Evolutionary conservation across 2,329 filamentous ascomycete species (phyloP).

Genomic region (Pestalotiopsis sp.): DNA sequence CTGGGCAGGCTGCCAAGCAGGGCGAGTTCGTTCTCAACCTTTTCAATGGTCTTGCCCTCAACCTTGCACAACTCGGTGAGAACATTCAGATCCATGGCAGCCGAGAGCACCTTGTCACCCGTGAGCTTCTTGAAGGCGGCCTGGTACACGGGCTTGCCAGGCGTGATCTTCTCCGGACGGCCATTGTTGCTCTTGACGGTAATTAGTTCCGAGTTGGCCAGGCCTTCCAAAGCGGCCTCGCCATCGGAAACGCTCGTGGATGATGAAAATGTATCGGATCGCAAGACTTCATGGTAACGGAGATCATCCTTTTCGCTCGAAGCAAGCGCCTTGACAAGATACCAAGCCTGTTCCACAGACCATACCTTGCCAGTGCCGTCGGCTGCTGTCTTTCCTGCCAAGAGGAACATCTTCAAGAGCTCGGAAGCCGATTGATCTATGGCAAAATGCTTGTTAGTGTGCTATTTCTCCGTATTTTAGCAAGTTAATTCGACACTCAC

Average conservation of each 20-base stretch:
- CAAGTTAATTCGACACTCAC: background rate
- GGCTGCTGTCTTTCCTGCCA: conserved; percentile 59
- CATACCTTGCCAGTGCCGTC: conserved; percentile 59
- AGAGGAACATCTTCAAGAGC: conserved; percentile 89
- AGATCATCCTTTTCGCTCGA: conserved; percentile 59
- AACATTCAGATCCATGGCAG: conserved; percentile 73
- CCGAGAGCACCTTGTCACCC: conserved; percentile 71
- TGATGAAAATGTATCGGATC: conserved; percentile 73
- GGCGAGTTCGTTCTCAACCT: conserved; percentile 76
- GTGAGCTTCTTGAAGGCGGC: conserved; percentile 78
- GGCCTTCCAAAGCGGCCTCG: conserved; percentile 75
- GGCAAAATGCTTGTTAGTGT: background rate
- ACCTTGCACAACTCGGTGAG: conserved; percentile 69
- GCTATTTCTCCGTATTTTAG: background rate
- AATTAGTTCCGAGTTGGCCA: conserved; percentile 87
- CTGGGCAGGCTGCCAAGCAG: conserved; percentile 71
- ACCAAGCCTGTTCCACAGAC: conserved; percentile 88
- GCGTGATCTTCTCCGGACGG: conserved; percentile 74
- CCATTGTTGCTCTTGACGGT: conserved; percentile 73
- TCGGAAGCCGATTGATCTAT: conserved; percentile 87
- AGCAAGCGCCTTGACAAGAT: conserved; percentile 78
- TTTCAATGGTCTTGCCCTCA: conserved; percentile 75
- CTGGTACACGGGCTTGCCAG: conserved; percentile 84
- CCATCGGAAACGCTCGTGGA: conserved; percentile 60
- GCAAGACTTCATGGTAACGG: conserved; percentile 83